A percentile compares a stretch with the other conserved stretches of the same genome.
These are phyloP conservation scores for Ogataea chonburiensis DNA, from an alignment of 805 yeast genomes.

Conservation along the genomic window DNA sequence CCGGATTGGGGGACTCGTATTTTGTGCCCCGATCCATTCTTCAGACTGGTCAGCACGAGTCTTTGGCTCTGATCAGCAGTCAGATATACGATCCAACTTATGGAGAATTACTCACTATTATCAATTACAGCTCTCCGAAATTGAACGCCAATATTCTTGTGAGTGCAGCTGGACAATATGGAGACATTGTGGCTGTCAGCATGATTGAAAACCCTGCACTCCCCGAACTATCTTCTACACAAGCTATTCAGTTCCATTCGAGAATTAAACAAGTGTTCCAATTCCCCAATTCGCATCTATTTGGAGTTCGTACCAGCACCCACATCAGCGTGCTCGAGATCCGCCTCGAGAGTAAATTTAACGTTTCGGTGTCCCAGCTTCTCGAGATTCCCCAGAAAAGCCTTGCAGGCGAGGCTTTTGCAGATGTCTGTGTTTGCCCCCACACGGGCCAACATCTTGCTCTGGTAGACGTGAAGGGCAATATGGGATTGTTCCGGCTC, in stretches of 20 bases:
- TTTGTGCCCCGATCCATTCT: constrained; percentile 31
- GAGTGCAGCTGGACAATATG: constrained; percentile 35
- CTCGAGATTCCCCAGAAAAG: constrained; percentile 26
- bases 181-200: constrained; percentile 33
- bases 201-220: constrained; percentile 13
- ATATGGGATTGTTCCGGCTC: constrained; percentile 43
- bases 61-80: constrained; percentile 28
- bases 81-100: constrained; percentile 38
- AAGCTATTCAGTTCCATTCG: constrained; percentile 18
- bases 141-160: constrained; percentile 20
- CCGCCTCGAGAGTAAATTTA: constrained; percentile 11
- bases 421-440: constrained; percentile 46
- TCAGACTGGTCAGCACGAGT: constrained; percentile 27
- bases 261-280: constrained; percentile 34
- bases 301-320: constrained; percentile 32
- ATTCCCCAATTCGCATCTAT: constrained; percentile 1
- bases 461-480: constrained; percentile 52
- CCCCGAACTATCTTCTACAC: constrained; percentile 15
- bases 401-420: constrained; percentile 30
- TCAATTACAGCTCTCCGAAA: constrained; percentile 2
- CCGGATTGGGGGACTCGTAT: constrained; percentile 10
- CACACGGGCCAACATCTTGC: constrained; percentile 39
- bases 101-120: constrained; percentile 28
- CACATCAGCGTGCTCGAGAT: constrained; percentile 32
- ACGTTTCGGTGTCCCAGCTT: constrained; percentile 18